Conservation (phyloP, 805 yeast genomes). For the Wickerhamomyces alni region DNA sequence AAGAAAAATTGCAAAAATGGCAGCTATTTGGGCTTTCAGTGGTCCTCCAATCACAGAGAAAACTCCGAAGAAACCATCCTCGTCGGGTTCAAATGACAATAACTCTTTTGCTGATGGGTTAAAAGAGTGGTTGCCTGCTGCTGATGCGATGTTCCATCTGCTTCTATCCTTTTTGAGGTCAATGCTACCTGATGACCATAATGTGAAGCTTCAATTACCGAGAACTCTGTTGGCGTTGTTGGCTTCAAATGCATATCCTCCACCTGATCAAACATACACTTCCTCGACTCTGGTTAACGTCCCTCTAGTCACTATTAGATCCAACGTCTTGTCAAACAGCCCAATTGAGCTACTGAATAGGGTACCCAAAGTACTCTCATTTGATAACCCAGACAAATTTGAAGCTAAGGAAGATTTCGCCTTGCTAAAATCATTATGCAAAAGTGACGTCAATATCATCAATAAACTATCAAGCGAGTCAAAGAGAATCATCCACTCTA, state of each 20-base stretch:
- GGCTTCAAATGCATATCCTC: slow-evolving; percentile 72
- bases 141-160: slow-evolving; percentile 82
- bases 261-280: slow-evolving; percentile 36
- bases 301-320: slow-evolving; percentile 55
- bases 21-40: slow-evolving; percentile 86
- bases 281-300: slow-evolving; percentile 40
- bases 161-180: slow-evolving; percentile 72
- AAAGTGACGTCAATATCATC: slow-evolving; percentile 47
- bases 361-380: slow-evolving; percentile 53
- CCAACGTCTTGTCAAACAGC: slow-evolving; percentile 32
- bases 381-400: slow-evolving; percentile 64
- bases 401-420: slow-evolving; percentile 76
- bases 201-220: slow-evolving; percentile 52
- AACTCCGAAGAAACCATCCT: slow-evolving; percentile 20
- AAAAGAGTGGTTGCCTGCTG: slow-evolving; percentile 70
- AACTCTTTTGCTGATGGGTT: slow-evolving; percentile 61
- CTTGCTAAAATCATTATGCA: slow-evolving; percentile 65
- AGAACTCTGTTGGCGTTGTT: slow-evolving; percentile 58
- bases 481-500: slow-evolving; percentile 41
- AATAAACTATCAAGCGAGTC: slow-evolving; percentile 71
- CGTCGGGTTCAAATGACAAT: slow-evolving; percentile 13
- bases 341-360: slow-evolving; percentile 57
- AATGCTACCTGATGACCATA: slow-evolving; percentile 63
- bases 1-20: slow-evolving; percentile 71
- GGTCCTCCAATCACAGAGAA: slow-evolving; percentile 24